Base-by-base conservation (phyloP, 1,139 yeast genomes). In the Ashbya aceris region DNA sequence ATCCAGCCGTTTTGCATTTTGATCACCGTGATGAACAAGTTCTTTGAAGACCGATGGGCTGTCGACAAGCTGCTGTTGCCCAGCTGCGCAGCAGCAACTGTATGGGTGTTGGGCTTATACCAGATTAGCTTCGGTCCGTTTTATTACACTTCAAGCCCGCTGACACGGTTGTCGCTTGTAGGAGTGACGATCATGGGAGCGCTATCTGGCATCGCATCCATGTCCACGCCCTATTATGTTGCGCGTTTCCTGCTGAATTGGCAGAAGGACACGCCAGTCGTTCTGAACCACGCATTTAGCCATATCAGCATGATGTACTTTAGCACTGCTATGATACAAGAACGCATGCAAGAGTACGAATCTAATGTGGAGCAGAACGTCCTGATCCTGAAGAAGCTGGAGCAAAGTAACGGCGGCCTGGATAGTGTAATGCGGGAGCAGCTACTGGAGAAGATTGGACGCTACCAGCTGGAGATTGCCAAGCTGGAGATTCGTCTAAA, bases 141-240 rank as follows among this genome's bases (percentile, higher is more conserved):
- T 64, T 27, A 52, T 63, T 40, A 75, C 67, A 51, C 65, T 52
- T 39, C 45, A 8, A 71, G 70, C 48, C 46, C 54, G 49, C 68
- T 79, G 30, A 77, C 81, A 40, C 76, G 82, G 47, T 65, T 83
- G 3, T 79, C 84, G 2, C 71, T 83, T 40, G 70, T 78, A 11
- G 95, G 95, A 1, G 78, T 83, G 23, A 76, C 85, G 1, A 65
- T 79, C 32, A 79, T 83, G 71, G 86, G 89, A 0, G 58, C 75
- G 1, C 63, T 84, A 32, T 79, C 87, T 2, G 94, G 93, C 0
- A 67, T 83, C 36, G 91, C 91, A 1, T 79, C 87, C 8, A 75
- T 78, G 11, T 71, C 87, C n/a, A 79, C 86, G 0, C 78, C 83
- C 1, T 74, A 72, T 41, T 63, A 67, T 62, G 46, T 67, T 47